These are phyloP conservation scores for Cryptomeria japonica DNA, from an alignment of 75 land plant species.

Conservation along the genomic window DNA sequence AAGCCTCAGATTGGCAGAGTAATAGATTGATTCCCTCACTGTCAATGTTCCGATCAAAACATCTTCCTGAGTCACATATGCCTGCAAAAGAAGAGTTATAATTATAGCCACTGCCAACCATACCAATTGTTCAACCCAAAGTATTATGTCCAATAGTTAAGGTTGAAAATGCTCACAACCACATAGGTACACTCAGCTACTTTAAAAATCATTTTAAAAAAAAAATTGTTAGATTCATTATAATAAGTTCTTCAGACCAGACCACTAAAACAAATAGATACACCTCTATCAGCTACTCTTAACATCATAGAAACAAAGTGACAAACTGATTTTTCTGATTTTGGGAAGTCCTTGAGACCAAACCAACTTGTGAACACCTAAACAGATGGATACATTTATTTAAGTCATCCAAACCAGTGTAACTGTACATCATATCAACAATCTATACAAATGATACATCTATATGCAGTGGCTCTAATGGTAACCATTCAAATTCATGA, in stretches of 20 bases:
- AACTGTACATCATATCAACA: not conserved
- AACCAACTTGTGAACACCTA: not conserved
- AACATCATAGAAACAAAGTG: no score
- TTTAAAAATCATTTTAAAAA: not conserved
- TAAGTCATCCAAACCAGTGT: not conserved
- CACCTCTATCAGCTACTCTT: not conserved
- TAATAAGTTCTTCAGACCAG: not conserved
- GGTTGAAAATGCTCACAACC: not conserved
- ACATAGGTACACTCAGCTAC: not conserved
- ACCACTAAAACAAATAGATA: not conserved
- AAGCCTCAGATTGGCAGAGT: slow-evolving; percentile 78
- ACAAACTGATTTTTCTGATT: not conserved
- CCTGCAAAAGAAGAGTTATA: slow-evolving; percentile 34
- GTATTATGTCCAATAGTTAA: not conserved
- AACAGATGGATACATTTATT: not conserved
- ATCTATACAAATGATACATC: not conserved
- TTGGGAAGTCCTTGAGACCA: not conserved
- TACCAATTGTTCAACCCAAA: not conserved
- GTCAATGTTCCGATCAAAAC: slow-evolving; percentile 72
- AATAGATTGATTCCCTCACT: slow-evolving; percentile 70
- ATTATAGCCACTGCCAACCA: not conserved
- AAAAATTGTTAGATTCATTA: not conserved
- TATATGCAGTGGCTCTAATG: no score
- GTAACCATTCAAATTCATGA: not conserved
- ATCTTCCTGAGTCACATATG: slow-evolving; percentile 84